Percentiles rank a stretch among this genome's conserved stretches.
phyloP scores from a whole-genome alignment of 2,329 filamentous ascomycete genomes.

The Cladosporium sp. region DNA sequence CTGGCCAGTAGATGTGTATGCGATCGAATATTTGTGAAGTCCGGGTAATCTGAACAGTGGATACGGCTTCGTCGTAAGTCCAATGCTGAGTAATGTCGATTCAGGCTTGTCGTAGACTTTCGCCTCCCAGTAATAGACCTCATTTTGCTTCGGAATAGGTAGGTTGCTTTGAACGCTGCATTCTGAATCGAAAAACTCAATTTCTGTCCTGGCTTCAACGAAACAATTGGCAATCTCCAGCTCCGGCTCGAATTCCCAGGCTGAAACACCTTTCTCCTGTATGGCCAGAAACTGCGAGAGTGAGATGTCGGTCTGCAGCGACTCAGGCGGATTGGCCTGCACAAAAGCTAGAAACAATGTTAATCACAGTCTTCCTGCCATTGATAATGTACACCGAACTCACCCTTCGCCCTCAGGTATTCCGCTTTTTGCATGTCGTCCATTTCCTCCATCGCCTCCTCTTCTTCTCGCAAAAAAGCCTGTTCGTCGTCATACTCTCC shows the following conservation, averaged over 20 bases:
- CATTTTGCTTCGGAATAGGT: slow-evolving; percentile 96
- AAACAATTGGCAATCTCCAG: slow-evolving; percentile 98
- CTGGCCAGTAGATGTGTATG: slow-evolving; percentile 82
- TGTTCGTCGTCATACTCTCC: slow-evolving; percentile 98
- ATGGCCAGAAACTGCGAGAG: slow-evolving; percentile 96
- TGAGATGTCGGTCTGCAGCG: slow-evolving; percentile 92
- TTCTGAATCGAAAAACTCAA: slow-evolving; percentile 97
- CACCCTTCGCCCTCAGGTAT: slow-evolving; percentile 93
- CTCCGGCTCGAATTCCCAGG: slow-evolving; percentile 99
- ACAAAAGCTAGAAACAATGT: slow-evolving; percentile 67
- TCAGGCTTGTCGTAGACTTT: slow-evolving; percentile 99
- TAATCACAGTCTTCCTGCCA: slow-evolving; percentile 19
- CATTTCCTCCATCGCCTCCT: slow-evolving; percentile 91
- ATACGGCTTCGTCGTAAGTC: slow-evolving; percentile 95
- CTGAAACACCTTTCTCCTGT: slow-evolving; percentile 98
- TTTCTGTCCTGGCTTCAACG: slow-evolving; percentile 91
- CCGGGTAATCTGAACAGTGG: slow-evolving; percentile 90
- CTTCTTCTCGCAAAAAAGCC: slow-evolving; percentile 88
- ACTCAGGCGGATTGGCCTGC: slow-evolving; percentile 90
- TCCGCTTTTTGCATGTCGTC: slow-evolving; percentile 86
- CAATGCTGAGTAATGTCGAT: slow-evolving; percentile 78
- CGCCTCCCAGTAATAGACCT: slow-evolving; percentile 99
- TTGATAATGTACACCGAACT: slow-evolving; percentile 18
- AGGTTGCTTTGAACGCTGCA: slow-evolving; percentile 97
- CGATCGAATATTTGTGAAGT: slow-evolving; percentile 87